Percentiles rank a stretch among this genome's conserved stretches.
Evolutionary conservation across 2,329 filamentous ascomycete species (phyloP).

Genomic region (Aphanoascus verrucosus): DNA sequence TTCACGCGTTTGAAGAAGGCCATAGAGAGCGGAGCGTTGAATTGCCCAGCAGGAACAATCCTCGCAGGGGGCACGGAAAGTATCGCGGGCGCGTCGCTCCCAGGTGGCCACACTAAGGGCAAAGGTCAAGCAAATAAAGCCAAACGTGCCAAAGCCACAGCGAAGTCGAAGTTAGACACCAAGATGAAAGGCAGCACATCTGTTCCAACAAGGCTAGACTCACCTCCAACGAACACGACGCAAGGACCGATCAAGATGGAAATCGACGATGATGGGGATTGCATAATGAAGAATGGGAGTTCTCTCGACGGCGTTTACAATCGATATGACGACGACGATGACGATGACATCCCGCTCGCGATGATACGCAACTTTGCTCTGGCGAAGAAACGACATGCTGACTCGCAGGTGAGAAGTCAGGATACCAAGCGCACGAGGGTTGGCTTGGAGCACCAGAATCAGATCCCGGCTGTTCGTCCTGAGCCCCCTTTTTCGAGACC

Average conservation of each 20-base stretch:
- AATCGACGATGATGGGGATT: background rate
- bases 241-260: conserved; percentile 6
- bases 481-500: background rate
- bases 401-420: background rate
- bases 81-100: background rate
- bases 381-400: background rate
- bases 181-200: background rate
- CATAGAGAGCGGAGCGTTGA: conserved; percentile 17
- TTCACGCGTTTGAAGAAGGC: conserved; percentile 27
- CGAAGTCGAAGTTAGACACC: background rate
- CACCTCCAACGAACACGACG: background rate
- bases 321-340: conserved; percentile 7
- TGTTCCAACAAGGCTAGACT: background rate
- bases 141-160: background rate
- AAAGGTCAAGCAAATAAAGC: background rate
- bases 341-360: conserved; percentile 17
- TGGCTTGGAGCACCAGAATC: background rate
- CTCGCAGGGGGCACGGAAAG: background rate
- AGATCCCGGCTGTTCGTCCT: background rate
- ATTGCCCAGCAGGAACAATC: background rate
- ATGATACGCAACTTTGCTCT: conserved; percentile 11
- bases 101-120: background rate
- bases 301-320: background rate
- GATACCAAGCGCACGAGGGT: conserved; percentile 3
- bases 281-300: background rate